Percentiles rank a stretch among this genome's conserved stretches.
These are phyloP conservation scores for Candida cerambycidarum DNA, from an alignment of 805 yeast genomes.

Conservation along the genomic window DNA sequence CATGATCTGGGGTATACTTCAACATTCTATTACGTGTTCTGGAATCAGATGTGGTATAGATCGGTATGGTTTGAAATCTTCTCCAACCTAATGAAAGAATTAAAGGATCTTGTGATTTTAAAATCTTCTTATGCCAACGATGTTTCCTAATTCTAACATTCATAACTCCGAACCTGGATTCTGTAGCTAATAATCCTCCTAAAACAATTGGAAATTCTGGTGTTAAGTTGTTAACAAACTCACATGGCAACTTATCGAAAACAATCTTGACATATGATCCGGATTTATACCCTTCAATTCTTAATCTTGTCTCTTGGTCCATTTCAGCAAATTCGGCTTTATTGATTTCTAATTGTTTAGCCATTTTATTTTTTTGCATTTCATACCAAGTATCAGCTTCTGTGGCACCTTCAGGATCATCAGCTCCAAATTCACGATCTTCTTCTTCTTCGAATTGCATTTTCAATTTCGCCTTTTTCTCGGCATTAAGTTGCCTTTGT, in stretches of 20 bases:
- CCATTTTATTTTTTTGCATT: slow-evolving; percentile 93
- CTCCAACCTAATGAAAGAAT: slow-evolving; percentile 97
- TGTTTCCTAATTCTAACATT: slow-evolving; percentile 95
- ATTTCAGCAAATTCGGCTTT: slow-evolving; percentile 71
- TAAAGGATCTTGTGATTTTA: slow-evolving; percentile 93
- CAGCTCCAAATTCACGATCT: slow-evolving; percentile 61
- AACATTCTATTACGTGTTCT: slow-evolving; percentile 97
- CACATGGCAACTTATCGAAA: slow-evolving; percentile 82
- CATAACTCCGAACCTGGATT: slow-evolving; percentile 87
- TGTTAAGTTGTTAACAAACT: slow-evolving; percentile 81
- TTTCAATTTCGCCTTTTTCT: slow-evolving; percentile 83
- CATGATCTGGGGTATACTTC: slow-evolving; percentile 97
- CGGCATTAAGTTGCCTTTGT: slow-evolving; percentile 78
- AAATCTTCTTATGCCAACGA: slow-evolving; percentile 96
- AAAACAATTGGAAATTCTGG: slow-evolving; percentile 82
- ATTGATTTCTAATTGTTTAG: slow-evolving; percentile 93
- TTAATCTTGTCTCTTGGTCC: slow-evolving; percentile 73
- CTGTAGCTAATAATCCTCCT: slow-evolving; percentile 90
- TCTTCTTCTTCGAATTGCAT: slow-evolving; percentile 88
- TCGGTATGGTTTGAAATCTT: slow-evolving; percentile 94
- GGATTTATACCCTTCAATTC: slow-evolving; percentile 88
- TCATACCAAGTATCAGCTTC: slow-evolving; percentile 98
- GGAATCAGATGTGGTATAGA: slow-evolving; percentile 95
- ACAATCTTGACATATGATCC: slow-evolving; percentile 93
- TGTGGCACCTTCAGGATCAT: slow-evolving; percentile 67